Percentiles rank a stretch among this genome's conserved stretches.
Conservation (phyloP, 2,329 filamentous ascomycete genomes). For the Cercospora berteroae region DNA sequence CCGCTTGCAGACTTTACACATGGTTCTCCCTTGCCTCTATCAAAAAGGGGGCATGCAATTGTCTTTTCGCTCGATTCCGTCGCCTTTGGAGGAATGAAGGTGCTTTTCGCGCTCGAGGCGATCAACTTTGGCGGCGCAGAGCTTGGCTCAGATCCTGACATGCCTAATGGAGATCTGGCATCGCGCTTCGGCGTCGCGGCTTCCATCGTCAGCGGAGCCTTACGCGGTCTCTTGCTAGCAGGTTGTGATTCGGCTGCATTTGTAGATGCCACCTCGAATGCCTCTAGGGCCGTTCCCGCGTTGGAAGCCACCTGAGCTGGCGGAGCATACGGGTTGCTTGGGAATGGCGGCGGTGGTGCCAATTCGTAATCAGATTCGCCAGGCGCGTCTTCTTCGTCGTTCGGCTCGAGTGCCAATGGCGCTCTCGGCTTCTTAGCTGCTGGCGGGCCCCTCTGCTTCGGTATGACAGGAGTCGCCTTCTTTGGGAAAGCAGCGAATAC, state of each 20-base stretch:
- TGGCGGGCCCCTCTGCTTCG: constrained; percentile 3
- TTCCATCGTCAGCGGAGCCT: neutral
- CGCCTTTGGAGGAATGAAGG: neutral
- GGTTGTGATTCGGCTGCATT: neutral
- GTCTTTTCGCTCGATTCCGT: neutral
- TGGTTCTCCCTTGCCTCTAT: neutral
- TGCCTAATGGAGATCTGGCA: neutral
- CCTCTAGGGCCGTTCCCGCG: neutral
- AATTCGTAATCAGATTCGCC: neutral
- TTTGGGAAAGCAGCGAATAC: neutral
- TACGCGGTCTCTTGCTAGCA: neutral
- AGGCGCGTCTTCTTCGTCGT: neutral
- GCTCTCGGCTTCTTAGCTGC: constrained; percentile 3
- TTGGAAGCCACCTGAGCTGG: neutral
- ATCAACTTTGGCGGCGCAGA: neutral
- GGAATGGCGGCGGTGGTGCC: neutral
- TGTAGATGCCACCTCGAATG: neutral
- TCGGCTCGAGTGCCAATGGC: neutral
- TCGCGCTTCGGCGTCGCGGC: neutral
- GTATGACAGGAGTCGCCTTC: neutral
- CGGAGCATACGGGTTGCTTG: neutral
- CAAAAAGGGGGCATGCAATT: neutral
- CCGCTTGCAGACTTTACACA: neutral
- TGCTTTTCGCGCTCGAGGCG: neutral
- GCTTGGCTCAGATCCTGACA: neutral